Conservation (phyloP, 1,284 basidiomycete species). For the Apiotrichum porosum region DNA sequence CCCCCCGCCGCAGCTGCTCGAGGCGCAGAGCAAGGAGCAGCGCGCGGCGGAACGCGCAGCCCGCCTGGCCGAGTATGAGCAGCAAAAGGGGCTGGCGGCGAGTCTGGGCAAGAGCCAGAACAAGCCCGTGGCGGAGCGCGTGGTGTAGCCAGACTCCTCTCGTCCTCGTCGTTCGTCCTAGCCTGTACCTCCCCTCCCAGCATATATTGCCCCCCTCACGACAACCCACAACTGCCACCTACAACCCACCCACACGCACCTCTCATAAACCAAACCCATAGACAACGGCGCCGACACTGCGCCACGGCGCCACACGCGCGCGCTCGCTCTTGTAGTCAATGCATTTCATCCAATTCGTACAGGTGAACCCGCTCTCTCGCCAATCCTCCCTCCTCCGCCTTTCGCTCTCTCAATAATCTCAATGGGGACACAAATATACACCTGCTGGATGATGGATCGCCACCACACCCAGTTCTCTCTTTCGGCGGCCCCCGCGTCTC, state of each 20-base stretch:
- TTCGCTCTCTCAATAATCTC: no score
- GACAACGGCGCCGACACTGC: no score
- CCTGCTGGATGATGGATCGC: background rate
- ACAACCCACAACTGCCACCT: no score
- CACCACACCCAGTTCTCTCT: no score
- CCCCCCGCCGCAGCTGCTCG: conserved; percentile 39
- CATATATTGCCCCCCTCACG: background rate
- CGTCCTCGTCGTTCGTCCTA: background rate
- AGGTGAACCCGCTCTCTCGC: conserved; percentile 18
- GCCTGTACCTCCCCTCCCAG: background rate
- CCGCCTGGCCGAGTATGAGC: conserved; percentile 34
- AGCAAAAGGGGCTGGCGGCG: conserved; percentile 32
- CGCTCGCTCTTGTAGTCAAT: conserved; percentile 22
- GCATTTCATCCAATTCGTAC: conserved; percentile 27
- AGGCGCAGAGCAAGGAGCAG: conserved; percentile 30
- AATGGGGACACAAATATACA: background rate
- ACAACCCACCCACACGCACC: no score
- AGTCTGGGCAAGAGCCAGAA: conserved; percentile 21
- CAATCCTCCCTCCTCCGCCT: conserved; percentile 3
- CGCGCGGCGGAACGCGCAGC: conserved; percentile 29
- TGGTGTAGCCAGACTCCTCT: background rate
- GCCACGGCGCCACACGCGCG: no score
- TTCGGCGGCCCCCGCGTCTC: no score
- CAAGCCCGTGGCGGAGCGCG: background rate
- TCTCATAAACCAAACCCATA: no score